A percentile compares a stretch with the other conserved stretches of the same genome.
Evolutionary conservation across 345 rosid genomes (phyloP).

Genomic region (Eucalyptus globulus): DNA sequence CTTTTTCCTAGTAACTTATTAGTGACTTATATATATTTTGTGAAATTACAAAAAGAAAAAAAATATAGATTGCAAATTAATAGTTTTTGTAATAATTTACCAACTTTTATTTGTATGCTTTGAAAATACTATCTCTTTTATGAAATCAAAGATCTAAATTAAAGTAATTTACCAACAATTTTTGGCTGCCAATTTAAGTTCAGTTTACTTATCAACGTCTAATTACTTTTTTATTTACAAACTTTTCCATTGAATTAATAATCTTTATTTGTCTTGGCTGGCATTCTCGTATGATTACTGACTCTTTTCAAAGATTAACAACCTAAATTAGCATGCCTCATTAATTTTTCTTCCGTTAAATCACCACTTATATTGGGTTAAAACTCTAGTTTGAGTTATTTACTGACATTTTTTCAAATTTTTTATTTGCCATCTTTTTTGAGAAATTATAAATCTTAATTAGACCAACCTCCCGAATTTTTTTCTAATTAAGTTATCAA

Average conservation of each 20-base stretch:
- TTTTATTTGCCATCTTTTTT: neutral
- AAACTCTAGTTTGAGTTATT: neutral
- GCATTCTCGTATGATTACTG: neutral
- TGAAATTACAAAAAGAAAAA: neutral
- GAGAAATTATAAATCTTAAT: neutral
- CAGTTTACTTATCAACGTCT: neutral
- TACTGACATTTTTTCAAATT: neutral
- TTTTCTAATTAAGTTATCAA: neutral
- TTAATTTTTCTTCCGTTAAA: neutral
- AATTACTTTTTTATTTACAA: neutral
- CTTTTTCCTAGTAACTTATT: neutral
- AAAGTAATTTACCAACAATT: neutral
- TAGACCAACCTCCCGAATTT: neutral
- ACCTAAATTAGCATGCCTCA: neutral
- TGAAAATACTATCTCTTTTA: neutral
- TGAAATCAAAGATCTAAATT: neutral
- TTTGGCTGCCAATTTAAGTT: neutral
- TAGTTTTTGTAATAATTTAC: neutral
- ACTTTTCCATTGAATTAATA: neutral
- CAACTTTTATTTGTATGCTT: neutral
- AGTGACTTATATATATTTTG: neutral
- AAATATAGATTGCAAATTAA: neutral
- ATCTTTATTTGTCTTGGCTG: neutral
- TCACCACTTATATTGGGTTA: neutral
- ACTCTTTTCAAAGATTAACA: neutral